phyloP scores from a whole-genome alignment of 2,329 filamentous ascomycete species.

The Trichoderma pleuroti region DNA sequence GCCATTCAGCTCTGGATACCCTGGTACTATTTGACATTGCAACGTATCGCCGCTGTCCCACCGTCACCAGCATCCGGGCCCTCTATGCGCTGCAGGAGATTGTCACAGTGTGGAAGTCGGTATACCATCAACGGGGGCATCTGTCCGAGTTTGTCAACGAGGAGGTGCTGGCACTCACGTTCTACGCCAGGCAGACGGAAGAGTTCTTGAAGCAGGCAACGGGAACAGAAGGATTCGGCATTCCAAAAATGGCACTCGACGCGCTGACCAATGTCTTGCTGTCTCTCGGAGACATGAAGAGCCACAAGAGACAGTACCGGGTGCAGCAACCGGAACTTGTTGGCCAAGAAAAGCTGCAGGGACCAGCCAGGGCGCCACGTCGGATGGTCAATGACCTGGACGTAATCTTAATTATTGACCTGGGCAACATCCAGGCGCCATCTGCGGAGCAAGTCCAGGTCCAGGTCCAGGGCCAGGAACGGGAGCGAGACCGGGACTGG shows the following conservation, averaged over 20 bases:
- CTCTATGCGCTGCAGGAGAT: background rate
- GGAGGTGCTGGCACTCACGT: background rate
- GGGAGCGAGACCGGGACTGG: background rate
- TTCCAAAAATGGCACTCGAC: background rate
- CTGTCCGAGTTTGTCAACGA: background rate
- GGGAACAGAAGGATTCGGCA: background rate
- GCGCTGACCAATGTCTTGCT: background rate
- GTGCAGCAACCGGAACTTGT: background rate
- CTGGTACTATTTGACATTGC: background rate
- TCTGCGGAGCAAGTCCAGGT: background rate
- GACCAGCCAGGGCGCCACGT: background rate
- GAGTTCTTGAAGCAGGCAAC: background rate
- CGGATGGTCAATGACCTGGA: background rate
- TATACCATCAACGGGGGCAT: background rate
- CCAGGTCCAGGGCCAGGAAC: background rate
- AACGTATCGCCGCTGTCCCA: background rate
- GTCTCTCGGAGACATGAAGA: background rate
- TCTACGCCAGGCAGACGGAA: slow-evolving; percentile 1
- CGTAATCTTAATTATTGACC: background rate
- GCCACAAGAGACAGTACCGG: background rate
- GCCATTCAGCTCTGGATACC: background rate
- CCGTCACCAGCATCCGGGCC: background rate
- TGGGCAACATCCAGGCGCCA: background rate
- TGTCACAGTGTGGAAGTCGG: background rate
- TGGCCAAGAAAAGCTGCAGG: background rate